Percentiles rank a stretch among this genome's conserved stretches.
These are phyloP conservation scores for Plantago elongata DNA, from an alignment of 257 asterid genomes.

Conservation along the genomic window DNA sequence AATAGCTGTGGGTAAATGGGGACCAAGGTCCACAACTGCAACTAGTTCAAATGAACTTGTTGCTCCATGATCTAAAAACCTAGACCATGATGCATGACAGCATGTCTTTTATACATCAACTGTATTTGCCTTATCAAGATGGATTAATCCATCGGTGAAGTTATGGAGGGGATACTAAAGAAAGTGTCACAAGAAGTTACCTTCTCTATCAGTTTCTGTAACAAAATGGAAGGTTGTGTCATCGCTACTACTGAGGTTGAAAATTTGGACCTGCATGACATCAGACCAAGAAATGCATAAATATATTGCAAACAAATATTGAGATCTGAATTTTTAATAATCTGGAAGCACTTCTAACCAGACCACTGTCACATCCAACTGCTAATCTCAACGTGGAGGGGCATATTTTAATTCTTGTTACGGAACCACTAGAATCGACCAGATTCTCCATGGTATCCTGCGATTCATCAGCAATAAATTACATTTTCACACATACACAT, in stretches of 20 bases:
- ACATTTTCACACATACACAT: not conserved
- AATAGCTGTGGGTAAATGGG: constrained; percentile 5
- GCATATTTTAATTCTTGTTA: constrained; percentile 60
- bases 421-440: constrained; percentile 47
- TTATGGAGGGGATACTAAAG: constrained; percentile 5
- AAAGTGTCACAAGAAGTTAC: constrained; percentile 29
- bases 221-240: constrained; percentile 49
- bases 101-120: constrained; percentile 4
- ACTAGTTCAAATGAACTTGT: constrained; percentile 7
- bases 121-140: constrained; percentile 13
- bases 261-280: constrained; percentile 54
- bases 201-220: constrained; percentile 64
- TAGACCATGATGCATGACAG: not conserved
- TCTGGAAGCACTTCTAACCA: constrained; percentile 51
- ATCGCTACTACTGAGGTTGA: constrained; percentile 43
- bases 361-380: constrained; percentile 77
- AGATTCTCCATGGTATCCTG: constrained; percentile 48
- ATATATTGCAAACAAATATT: constrained; percentile 13
- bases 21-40: constrained; percentile 6
- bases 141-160: constrained; percentile 2
- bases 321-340: constrained; percentile 13
- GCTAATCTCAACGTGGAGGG: constrained; percentile 63
- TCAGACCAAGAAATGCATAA: constrained; percentile 24
- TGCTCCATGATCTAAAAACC: constrained; percentile 13
- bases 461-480: constrained; percentile 28